Evolutionary conservation across 257 asterid genomes (phyloP), one percentile per base, ranked within the genome.

Genomic region (Capsicum rhomboideum): DNA sequence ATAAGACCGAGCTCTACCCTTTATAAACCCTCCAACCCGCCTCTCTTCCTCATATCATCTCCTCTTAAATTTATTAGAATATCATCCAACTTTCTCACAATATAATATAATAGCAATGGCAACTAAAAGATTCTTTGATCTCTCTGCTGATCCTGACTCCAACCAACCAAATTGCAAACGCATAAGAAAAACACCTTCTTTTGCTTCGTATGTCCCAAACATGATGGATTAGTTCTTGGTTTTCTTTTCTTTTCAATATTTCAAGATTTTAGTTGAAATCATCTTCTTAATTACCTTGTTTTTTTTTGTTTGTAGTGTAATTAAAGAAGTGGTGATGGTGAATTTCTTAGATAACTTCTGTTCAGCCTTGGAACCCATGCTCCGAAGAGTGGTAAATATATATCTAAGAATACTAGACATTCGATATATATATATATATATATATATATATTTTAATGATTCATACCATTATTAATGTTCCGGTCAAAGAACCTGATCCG

Each of bases 371-470:
- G 97, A 93, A 72, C 97, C 97, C 34, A 86, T 91, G 96, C 90
- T 93, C 63, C 91, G 97, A 26, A 88, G 87, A 93, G 97, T 92
- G 94, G 97, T n/a, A n/a, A n/a, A n/a, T 93, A 89, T 12, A 44
- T 12, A 20, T n/a, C 12, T 49, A n/a, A 13, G 13, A 42, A 56
- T 34, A 28, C 42, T 21, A 13, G 6, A 31, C 18, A 28, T 14
- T 66, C 10, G 46, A 29, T 0, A 10, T 61, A 6, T 64, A n/a
- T n/a, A n/a, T n/a, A n/a, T n/a, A n/a, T n/a, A n/a, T n/a, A n/a
- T n/a, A n/a, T n/a, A n/a, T n/a, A n/a, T n/a, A n/a, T 14, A 6
- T 5, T 17, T 16, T 54, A 4, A 56, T 18, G 4, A 56, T 56
- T n/a, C 13, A 58, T 18, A 55, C 7, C 6, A 1, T n/a, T 13